These are phyloP conservation scores for Aspergillus felis DNA, from an alignment of 2,329 filamentous ascomycete species.

Conservation along the genomic window DNA sequence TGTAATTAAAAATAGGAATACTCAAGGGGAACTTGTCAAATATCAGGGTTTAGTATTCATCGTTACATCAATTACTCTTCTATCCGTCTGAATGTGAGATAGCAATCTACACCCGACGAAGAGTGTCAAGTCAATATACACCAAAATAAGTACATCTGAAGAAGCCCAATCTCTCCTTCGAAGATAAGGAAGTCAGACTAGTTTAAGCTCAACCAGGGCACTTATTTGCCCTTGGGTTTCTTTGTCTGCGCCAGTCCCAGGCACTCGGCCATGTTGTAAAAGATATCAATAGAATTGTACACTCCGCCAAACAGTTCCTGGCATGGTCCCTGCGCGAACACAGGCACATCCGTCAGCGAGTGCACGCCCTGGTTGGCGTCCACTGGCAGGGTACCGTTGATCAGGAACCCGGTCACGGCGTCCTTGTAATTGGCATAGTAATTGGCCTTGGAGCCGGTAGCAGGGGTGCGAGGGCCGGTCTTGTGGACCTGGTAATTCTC, in stretches of 20 bases:
- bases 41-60: not conserved
- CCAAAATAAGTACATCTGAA: not conserved
- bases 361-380: slow-evolving; percentile 66
- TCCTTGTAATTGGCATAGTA: slow-evolving; percentile 68
- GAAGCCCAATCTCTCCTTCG: not conserved
- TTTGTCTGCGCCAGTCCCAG: slow-evolving; percentile 31
- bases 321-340: slow-evolving; percentile 75
- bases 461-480: slow-evolving; percentile 60
- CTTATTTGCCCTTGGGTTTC: not conserved
- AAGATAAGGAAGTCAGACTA: not conserved
- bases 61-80: not conserved
- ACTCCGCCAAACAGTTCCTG: slow-evolving; percentile 64
- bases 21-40: not conserved
- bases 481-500: slow-evolving; percentile 73
- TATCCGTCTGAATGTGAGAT: not conserved
- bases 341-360: slow-evolving; percentile 72
- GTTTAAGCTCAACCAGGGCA: not conserved
- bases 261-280: slow-evolving; percentile 39
- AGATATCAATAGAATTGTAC: slow-evolving; percentile 39
- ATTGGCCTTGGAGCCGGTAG: slow-evolving; percentile 53
- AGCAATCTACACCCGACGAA: too few relatives aligned
- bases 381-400: slow-evolving; percentile 71
- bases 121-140: too few relatives aligned
- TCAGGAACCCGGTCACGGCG: slow-evolving; percentile 60
- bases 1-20: not conserved